These are phyloP conservation scores for Trypanosoma mega DNA, from an alignment of 208 protist species.

Conservation along the genomic window DNA sequence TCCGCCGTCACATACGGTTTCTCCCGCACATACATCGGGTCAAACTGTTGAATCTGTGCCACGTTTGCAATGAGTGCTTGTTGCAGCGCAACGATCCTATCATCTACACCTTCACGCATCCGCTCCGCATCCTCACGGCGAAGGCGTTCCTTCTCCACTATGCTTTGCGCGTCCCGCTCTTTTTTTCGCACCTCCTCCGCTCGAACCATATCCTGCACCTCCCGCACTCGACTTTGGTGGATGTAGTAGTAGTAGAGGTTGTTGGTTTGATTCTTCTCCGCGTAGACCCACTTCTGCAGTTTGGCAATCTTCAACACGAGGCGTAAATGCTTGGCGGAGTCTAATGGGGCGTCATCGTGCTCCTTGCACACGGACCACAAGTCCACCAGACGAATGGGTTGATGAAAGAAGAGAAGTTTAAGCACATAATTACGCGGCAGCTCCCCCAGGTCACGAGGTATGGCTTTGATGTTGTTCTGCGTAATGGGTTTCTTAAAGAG, in stretches of 20 bases:
- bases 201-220: conserved; percentile 85
- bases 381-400: conserved; percentile 79
- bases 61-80: conserved; percentile 60
- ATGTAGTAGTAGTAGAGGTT: conserved; percentile 91
- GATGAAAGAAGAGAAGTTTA: conserved; percentile 85
- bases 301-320: conserved; percentile 85
- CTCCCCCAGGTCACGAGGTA: conserved; percentile 87
- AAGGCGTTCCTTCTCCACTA: conserved; percentile 12
- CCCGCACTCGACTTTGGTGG: conserved; percentile 66
- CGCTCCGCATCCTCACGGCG: conserved; percentile 15
- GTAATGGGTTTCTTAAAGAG: conserved; percentile 81
- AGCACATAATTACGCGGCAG: conserved; percentile 86
- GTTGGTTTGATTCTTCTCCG: conserved; percentile 89
- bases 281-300: conserved; percentile 86
- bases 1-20: conserved; percentile 68
- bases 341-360: conserved; percentile 85
- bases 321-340: conserved; percentile 86
- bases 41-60: conserved; percentile 60
- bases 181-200: conserved; percentile 59
- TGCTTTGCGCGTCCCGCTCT: conserved; percentile 35
- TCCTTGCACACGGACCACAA: conserved; percentile 85
- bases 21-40: conserved; percentile 47
- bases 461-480: conserved; percentile 83
- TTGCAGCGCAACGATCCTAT: conserved; percentile 66
- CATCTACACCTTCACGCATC: conserved; percentile 36